Conservation (phyloP, 192 early-diverging fungal genomes). For the Diversispora epigaea region DNA sequence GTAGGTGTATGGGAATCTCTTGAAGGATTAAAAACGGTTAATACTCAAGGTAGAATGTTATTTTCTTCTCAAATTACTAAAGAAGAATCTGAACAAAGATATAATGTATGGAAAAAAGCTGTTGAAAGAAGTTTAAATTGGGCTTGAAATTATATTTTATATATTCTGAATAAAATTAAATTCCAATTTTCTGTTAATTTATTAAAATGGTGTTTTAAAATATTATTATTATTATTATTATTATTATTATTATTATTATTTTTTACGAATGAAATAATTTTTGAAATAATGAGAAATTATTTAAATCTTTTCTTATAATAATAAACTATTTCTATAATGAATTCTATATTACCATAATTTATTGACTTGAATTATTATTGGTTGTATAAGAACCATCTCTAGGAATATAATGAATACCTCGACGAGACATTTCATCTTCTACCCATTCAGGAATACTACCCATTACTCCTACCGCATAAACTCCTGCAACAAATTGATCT, state of each 20-base stretch:
- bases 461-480: neutral
- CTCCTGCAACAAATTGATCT: neutral
- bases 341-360: no score
- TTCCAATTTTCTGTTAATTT: no score
- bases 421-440: neutral
- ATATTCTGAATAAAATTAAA: no score
- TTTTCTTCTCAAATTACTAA: constrained; percentile 49
- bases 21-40: constrained; percentile 55
- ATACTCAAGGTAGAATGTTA: constrained; percentile 46
- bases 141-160: constrained; percentile 30
- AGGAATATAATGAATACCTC: neutral
- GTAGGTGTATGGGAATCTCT: constrained; percentile 54
- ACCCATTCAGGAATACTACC: neutral
- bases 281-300: no score
- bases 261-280: no score
- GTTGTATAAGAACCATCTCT: neutral
- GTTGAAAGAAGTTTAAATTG: constrained; percentile 68
- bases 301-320: no score
- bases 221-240: no score
- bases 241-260: no score
- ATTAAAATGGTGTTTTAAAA: no score
- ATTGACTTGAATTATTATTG: no score
- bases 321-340: no score
- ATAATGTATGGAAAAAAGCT: constrained; percentile 72
- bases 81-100: constrained; percentile 62